Conservation (phyloP, 805 yeast species). For the Zygosaccharomyces pseudorouxii region DNA sequence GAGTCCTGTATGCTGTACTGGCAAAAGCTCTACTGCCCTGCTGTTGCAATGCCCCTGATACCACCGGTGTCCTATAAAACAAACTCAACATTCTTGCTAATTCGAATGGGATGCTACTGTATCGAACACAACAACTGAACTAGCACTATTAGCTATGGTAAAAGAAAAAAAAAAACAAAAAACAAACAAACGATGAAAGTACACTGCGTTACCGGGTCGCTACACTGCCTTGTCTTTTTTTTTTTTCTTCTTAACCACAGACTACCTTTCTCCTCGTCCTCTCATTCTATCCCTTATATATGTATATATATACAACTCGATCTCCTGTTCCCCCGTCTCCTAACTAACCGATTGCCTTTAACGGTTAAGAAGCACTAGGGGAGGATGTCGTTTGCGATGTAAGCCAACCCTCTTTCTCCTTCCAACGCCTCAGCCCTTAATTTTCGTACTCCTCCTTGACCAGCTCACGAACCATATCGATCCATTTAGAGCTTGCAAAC, state of each 20-base stretch:
- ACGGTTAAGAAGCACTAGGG: not conserved
- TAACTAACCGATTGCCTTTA: not conserved
- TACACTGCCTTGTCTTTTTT: not conserved
- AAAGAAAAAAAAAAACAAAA: not conserved
- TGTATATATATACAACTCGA: not conserved
- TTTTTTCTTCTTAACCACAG: not conserved
- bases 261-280: not conserved
- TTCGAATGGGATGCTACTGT: not conserved
- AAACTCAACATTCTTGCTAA: not conserved
- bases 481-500: slow-evolving; percentile 33
- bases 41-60: not conserved
- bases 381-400: not conserved
- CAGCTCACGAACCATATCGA: slow-evolving; percentile 36
- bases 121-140: not conserved
- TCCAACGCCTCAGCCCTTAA: slow-evolving; percentile 7
- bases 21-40: slow-evolving; percentile 6
- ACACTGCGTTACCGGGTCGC: not conserved
- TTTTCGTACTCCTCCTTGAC: slow-evolving; percentile 36
- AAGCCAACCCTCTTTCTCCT: not conserved
- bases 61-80: not conserved
- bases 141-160: not conserved
- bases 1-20: slow-evolving; percentile 5
- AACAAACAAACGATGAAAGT: not conserved
- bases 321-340: not conserved
- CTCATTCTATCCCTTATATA: not conserved